Conservation (phyloP, 257 asterid genomes). For the Solanum peruvianum region DNA sequence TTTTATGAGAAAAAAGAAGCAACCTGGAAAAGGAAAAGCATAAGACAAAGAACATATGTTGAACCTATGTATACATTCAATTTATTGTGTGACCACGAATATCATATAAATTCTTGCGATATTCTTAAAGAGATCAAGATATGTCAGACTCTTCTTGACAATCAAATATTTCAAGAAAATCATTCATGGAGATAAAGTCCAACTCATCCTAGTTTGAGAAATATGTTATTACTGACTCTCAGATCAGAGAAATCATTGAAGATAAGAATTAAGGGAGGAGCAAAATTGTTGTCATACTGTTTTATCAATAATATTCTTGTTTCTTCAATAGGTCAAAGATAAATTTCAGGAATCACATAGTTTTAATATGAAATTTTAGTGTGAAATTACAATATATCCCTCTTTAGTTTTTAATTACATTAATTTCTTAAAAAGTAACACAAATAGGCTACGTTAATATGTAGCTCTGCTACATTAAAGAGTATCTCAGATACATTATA, state of each 20-base stretch:
- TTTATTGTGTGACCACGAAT: background rate
- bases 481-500: too few species aligned
- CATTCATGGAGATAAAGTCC: background rate
- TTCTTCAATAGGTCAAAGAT: background rate
- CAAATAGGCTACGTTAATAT: too few species aligned
- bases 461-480: too few species aligned
- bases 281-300: background rate
- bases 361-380: too few species aligned
- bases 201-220: background rate
- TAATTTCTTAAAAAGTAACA: too few species aligned
- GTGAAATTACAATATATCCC: too few species aligned
- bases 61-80: background rate
- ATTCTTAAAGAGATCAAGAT: background rate
- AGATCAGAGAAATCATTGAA: too few species aligned
- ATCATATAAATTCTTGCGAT: background rate
- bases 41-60: background rate
- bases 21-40: background rate
- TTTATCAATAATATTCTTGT: background rate
- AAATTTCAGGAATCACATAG: too few species aligned
- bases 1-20: conserved; percentile 31
- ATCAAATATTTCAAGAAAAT: background rate
- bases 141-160: background rate
- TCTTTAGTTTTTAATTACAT: too few species aligned
- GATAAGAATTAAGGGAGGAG: background rate
- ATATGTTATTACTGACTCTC: too few species aligned